A percentile compares a stretch with the other conserved stretches of the same genome.
phyloP scores from a whole-genome alignment of 495 filamentous ascomycete species.

The Neohortaea acidophila region DNA sequence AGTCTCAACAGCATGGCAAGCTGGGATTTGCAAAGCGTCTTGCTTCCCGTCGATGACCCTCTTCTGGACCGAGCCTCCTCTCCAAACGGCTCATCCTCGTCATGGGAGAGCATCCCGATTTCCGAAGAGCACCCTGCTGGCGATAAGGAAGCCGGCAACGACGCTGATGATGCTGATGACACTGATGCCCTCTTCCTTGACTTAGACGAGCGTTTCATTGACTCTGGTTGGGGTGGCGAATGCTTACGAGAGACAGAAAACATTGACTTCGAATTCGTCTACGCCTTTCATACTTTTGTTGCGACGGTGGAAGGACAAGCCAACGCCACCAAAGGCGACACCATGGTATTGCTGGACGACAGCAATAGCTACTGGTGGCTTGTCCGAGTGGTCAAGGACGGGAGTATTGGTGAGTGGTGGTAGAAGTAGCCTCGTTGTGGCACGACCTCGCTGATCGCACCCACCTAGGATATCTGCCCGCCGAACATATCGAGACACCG shows the following conservation, averaged over 20 bases:
- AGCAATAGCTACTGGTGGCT: conserved; percentile 99
- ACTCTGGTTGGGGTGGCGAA: conserved; percentile 56
- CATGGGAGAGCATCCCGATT: conserved; percentile 23
- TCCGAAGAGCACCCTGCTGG: too few species aligned
- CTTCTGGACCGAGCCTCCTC: conserved; percentile 23
- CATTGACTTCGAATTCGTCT: conserved; percentile 99
- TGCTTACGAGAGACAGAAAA: conserved; percentile 81
- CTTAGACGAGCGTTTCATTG: conserved; percentile 41
- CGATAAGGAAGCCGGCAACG: conserved; percentile 12
- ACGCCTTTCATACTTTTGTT: conserved; percentile 92
- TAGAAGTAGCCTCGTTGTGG: neutral
- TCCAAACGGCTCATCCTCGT: conserved; percentile 16
- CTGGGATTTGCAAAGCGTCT: conserved; percentile 24
- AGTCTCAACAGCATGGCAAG: conserved; percentile 18
- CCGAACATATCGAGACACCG: conserved; percentile 97
- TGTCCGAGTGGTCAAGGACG: conserved; percentile 90
- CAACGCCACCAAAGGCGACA: conserved; percentile 95
- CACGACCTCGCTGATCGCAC: neutral
- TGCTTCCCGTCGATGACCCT: conserved; percentile 30
- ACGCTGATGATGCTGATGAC: conserved; percentile 31
- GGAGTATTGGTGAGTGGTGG: conserved; percentile 65
- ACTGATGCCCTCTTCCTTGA: conserved; percentile 33
- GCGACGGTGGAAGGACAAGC: conserved; percentile 97
- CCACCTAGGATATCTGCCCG: conserved; percentile 71
- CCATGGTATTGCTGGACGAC: conserved; percentile 99